Evolutionary conservation across 1,284 basidiomycete genomes (phyloP).

Genomic region (Cryptococcus floricola): DNA sequence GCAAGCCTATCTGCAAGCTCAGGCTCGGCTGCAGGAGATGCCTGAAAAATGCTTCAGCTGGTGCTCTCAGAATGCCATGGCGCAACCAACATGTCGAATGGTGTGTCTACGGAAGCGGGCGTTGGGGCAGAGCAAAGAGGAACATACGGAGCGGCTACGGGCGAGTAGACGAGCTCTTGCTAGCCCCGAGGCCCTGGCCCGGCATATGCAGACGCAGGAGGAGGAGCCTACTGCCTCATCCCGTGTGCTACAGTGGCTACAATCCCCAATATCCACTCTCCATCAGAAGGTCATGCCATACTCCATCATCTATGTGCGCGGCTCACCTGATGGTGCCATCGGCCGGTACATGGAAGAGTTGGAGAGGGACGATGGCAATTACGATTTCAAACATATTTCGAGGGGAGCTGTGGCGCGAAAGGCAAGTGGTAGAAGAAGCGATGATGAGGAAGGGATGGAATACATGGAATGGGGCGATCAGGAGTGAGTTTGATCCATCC

Average conservation of each 20-base stretch:
- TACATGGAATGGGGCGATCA: constrained; percentile 40
- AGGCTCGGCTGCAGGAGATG: constrained; percentile 4
- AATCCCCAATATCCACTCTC: constrained; percentile 28
- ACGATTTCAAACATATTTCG: constrained; percentile 37
- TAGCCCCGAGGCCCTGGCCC: neutral
- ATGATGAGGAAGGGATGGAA: constrained; percentile 19
- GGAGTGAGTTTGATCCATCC: constrained; percentile 28
- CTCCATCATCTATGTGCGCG: constrained; percentile 38
- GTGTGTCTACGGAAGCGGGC: constrained; percentile 34
- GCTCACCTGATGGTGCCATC: constrained; percentile 39
- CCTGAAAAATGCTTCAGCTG: constrained; percentile 43
- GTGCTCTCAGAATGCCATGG: constrained; percentile 34
- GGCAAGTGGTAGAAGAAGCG: constrained; percentile 10
- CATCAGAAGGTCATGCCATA: constrained; percentile 27
- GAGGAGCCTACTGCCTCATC: neutral
- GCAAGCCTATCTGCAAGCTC: neutral
- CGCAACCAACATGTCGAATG: constrained; percentile 37
- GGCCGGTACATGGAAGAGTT: constrained; percentile 47
- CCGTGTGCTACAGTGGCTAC: neutral
- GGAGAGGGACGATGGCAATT: constrained; percentile 39
- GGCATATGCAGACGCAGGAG: neutral
- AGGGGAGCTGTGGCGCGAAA: constrained; percentile 15
- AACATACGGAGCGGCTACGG: constrained; percentile 28
- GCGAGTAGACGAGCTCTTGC: constrained; percentile 6
- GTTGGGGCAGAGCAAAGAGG: constrained; percentile 17